Base-by-base conservation (phyloP, 495 filamentous ascomycete genomes). In the Daldinia concentrica region DNA sequence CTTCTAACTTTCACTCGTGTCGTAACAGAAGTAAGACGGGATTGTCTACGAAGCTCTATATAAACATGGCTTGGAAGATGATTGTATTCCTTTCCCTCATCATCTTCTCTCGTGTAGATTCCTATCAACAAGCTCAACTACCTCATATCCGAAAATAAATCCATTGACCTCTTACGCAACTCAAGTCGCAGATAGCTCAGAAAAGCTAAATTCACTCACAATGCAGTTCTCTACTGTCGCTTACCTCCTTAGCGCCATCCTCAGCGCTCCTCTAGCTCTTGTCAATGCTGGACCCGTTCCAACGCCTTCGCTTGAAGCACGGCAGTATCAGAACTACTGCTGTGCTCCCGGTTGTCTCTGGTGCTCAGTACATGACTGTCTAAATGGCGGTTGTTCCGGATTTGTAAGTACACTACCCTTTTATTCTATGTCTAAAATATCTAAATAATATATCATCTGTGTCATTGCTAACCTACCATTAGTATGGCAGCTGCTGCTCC, bases 261-360 rank as follows among this genome's bases (percentile, higher is more conserved):
- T 55, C 19, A 36, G 48, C 7, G 48, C 57, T 30, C 26, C 56
- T 14, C 43, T 60, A 5, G 43, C 34, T 17, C 17, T 60, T 6
- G 64, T 17, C 24, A 12, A 32, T 6, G 45, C 64, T 17, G 48
- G 24, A 0, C 56, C 56, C 4, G 17, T 55, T 12, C 56, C 43
- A 27, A 45, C 7, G 11, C 3, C 17, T 29, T n/a, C 39, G 4
- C 32, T 39, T 15, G 24, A 52, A 6, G 15, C 9, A 45, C 45
- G 39, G 15, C 24, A 57, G 32, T 43, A 34, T 19, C 14, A 55
- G 15, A 58, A 15, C 37, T 55, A 43, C 36, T 67, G 64, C 57
- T 67, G 64, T 32, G 29, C 26, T 4, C 19, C 24, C 14, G 64
- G 64, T 1, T 67, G 64, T 11, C 0, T 27, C n/a, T 9, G 12